Evolutionary conservation across 2,329 filamentous ascomycete genomes (phyloP).

Genomic region (Davidsoniella australis): DNA sequence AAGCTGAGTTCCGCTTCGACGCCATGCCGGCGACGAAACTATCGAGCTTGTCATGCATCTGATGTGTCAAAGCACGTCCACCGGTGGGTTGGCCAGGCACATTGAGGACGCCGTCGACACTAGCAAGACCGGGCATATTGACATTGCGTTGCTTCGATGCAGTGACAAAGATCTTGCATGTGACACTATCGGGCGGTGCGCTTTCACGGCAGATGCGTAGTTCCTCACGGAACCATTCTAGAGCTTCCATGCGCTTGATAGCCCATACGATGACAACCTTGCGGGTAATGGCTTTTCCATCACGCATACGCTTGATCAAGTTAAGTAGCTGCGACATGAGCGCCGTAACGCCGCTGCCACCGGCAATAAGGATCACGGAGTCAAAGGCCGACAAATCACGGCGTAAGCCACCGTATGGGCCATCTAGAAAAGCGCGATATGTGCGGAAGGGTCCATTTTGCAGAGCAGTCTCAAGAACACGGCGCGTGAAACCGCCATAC

Average conservation of each 20-base stretch:
- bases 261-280: constrained; percentile 90
- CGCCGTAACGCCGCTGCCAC: constrained; percentile 86
- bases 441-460: constrained; percentile 81
- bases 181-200: constrained; percentile 73
- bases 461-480: constrained; percentile 66
- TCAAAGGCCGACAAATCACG: constrained; percentile 82
- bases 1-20: constrained; percentile 67
- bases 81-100: constrained; percentile 16
- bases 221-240: constrained; percentile 97
- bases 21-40: constrained; percentile 76
- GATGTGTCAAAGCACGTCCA: constrained; percentile 47
- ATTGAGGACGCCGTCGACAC: constrained; percentile 17
- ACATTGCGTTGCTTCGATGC: constrained; percentile 36
- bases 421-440: constrained; percentile 82
- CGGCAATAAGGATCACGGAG: constrained; percentile 80
- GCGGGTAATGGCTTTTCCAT: constrained; percentile 83
- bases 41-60: constrained; percentile 75
- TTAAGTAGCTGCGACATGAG: constrained; percentile 82
- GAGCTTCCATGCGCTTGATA: constrained; percentile 73
- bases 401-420: constrained; percentile 88
- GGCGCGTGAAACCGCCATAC: constrained; percentile 76
- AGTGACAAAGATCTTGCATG: constrained; percentile 90
- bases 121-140: constrained; percentile 9
- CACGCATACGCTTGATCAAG: constrained; percentile 90
- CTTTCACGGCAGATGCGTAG: constrained; percentile 79